Evolutionary conservation across 78 protist species (phyloP).

Genomic region (Dictyostelium discoideum): DNA sequence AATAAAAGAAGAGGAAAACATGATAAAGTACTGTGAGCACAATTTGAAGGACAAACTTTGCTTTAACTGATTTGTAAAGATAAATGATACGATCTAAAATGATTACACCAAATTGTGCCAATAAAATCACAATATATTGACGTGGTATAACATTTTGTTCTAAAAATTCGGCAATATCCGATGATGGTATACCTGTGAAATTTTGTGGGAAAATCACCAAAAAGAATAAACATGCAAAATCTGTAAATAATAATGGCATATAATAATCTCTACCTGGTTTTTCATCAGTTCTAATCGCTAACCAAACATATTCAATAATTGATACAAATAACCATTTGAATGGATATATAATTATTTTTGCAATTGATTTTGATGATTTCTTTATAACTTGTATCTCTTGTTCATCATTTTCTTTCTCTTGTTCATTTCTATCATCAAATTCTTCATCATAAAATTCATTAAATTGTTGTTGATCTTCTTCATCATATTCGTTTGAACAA

Average conservation of each 20-base stretch:
- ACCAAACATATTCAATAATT: constrained; percentile 23
- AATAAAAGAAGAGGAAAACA: constrained; percentile 66
- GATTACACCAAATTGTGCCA: constrained; percentile 70
- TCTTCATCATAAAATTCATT: background rate
- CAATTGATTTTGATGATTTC: background rate
- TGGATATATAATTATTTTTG: background rate
- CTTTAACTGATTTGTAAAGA: constrained; percentile 34
- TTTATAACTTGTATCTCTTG: background rate
- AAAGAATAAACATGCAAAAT: constrained; percentile 49
- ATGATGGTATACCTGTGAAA: constrained; percentile 67
- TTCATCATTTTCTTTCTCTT: background rate
- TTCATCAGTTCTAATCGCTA: constrained; percentile 29
- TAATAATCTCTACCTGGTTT: constrained; percentile 74
- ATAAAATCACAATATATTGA: constrained; percentile 43
- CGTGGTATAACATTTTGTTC: constrained; percentile 77
- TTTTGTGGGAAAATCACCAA: constrained; percentile 59
- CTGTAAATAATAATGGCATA: constrained; percentile 56
- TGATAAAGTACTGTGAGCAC: constrained; percentile 36
- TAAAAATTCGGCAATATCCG: constrained; percentile 46
- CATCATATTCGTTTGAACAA: background rate
- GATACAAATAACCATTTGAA: constrained; percentile 5
- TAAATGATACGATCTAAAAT: constrained; percentile 79
- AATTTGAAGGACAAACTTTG: constrained; percentile 65
- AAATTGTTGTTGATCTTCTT: background rate
- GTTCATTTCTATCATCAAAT: background rate